phyloP scores from a whole-genome alignment of 805 yeast genomes.

The Cyberlindnera xishuangbannaensis region DNA sequence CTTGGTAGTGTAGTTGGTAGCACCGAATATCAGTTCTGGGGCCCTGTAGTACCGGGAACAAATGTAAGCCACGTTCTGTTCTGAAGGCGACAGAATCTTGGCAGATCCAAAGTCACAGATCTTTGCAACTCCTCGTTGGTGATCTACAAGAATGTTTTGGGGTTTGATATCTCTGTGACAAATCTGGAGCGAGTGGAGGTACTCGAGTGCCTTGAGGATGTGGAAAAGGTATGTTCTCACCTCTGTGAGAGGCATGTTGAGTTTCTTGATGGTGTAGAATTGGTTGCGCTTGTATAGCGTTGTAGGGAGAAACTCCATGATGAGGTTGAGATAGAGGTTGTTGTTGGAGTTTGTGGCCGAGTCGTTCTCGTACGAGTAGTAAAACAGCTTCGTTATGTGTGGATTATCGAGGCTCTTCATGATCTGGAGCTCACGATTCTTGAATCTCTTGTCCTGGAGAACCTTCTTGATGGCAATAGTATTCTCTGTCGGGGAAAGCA shows the following conservation, averaged over 20 bases:
- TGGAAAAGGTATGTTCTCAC: slow-evolving; percentile 81
- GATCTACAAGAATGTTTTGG: slow-evolving; percentile 82
- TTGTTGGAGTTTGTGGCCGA: slow-evolving; percentile 27
- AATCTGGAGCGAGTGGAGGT: slow-evolving; percentile 69
- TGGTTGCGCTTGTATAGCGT: slow-evolving; percentile 88
- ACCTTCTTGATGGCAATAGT: slow-evolving; percentile 93
- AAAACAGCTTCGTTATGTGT: slow-evolving; percentile 81
- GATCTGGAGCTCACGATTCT: slow-evolving; percentile 90
- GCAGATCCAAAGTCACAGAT: slow-evolving; percentile 97
- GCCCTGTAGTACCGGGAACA: slow-evolving; percentile 97
- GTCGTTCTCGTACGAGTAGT: slow-evolving; percentile 80
- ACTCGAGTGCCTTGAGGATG: slow-evolving; percentile 69
- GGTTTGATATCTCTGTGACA: slow-evolving; percentile 96
- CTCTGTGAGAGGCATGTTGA: slow-evolving; percentile 83
- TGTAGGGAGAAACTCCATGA: slow-evolving; percentile 92
- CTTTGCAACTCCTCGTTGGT: slow-evolving; percentile 76
- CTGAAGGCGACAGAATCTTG: slow-evolving; percentile 79
- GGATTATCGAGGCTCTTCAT: slow-evolving; percentile 87
- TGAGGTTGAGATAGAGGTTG: slow-evolving; percentile 82
- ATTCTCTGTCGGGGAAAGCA: slow-evolving; percentile 60
- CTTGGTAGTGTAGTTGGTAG: slow-evolving; percentile 92
- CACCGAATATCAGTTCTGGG: slow-evolving; percentile 96
- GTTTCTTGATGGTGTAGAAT: slow-evolving; percentile 68
- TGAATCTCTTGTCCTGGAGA: slow-evolving; percentile 91
- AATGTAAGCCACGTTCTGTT: slow-evolving; percentile 93